Evolutionary conservation across 2,329 filamentous ascomycete genomes (phyloP).

Genomic region (Ophiognomonia clavigignenti-juglandacearum): DNA sequence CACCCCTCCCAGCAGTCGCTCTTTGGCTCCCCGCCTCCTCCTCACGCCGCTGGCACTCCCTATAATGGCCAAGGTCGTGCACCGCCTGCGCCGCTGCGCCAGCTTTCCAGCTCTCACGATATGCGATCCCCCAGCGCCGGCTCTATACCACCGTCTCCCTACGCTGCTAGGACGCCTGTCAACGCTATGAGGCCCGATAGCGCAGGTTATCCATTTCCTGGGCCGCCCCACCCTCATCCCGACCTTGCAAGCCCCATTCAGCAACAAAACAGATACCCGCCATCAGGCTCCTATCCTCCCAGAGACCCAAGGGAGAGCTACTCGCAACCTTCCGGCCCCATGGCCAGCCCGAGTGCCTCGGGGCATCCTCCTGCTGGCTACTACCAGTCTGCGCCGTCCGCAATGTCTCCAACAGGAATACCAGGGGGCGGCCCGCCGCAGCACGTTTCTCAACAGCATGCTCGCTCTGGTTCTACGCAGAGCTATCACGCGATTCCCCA

Average conservation of each 20-base stretch:
- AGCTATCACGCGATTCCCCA: conserved; percentile 49
- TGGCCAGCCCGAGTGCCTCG: conserved; percentile 23
- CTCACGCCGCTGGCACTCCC: conserved; percentile 24
- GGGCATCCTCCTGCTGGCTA: conserved; percentile 22
- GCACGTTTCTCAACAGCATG: conserved; percentile 25
- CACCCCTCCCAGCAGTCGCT: conserved; percentile 25
- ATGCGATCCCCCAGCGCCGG: conserved; percentile 44
- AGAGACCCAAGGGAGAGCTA: conserved; percentile 45
- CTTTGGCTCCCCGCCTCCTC: conserved; percentile 21
- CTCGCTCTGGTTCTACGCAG: conserved; percentile 54
- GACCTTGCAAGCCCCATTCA: conserved; percentile 46
- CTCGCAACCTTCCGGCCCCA: conserved; percentile 30
- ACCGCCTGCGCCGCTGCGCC: conserved; percentile 42
- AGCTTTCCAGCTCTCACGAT: conserved; percentile 39
- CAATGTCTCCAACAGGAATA: conserved; percentile 45
- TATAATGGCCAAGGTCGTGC: conserved; percentile 33
- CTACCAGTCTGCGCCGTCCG: conserved; percentile 17
- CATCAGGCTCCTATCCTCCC: conserved; percentile 36
- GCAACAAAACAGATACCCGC: conserved; percentile 48
- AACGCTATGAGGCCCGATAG: conserved; percentile 36
- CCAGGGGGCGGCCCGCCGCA: conserved; percentile 33
- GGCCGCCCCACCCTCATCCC: conserved; percentile 28
- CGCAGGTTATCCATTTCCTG: conserved; percentile 47
- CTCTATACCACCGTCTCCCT: conserved; percentile 42
- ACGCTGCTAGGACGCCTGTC: conserved; percentile 47